Base-by-base conservation (phyloP, 768 basidiomycete genomes). In the Trametes cinnabarina region DNA sequence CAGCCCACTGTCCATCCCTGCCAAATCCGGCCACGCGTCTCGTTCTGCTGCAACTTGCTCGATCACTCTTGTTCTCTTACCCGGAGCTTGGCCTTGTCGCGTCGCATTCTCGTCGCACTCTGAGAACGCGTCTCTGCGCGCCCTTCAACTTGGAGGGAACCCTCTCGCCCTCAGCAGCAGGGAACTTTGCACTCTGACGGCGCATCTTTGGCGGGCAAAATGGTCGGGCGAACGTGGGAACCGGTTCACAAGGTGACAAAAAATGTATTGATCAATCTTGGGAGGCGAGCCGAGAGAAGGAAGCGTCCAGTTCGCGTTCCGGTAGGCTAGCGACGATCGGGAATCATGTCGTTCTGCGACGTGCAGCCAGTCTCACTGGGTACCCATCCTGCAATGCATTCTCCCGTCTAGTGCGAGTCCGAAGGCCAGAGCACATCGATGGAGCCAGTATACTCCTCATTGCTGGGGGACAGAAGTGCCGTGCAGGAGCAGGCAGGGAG, bases 221-320 rank as follows among this genome's bases (percentile, higher is more conserved):
- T 34, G 44, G 57, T 28, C 49, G 44, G 46, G 44, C 39, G 51
- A 39, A 40, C 62, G 63, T 64, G 63, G 63, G 63, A 64, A 58
- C 39, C 54, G 52, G 63, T 64, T 61, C 63, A 58, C 63, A 62
- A 62, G 63, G 60, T 62, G 60, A 62, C 63, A 60, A 55, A 49
- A 55, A 61, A 47, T 61, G 58, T 57, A 61, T 61, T 58, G 64
- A 62, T 32, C 30, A 32, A 32, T 58, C 37, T 41, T n/a, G 53
- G 26, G 54, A 53, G 26, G 41, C 42, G 47, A 62, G 53, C 61
- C 60, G 60, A 61, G 48, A 57, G 60, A 61, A 61, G 60, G 55
- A 56, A 47, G 49, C 59, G 52, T 61, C 60, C 55, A 55, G 63
- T 47, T 59, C 50, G 56, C 55, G 63, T 61, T 61, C 59, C 57